These are phyloP conservation scores for Phytophthora pisi DNA, from an alignment of 352 stramenopile species.

Conservation along the genomic window DNA sequence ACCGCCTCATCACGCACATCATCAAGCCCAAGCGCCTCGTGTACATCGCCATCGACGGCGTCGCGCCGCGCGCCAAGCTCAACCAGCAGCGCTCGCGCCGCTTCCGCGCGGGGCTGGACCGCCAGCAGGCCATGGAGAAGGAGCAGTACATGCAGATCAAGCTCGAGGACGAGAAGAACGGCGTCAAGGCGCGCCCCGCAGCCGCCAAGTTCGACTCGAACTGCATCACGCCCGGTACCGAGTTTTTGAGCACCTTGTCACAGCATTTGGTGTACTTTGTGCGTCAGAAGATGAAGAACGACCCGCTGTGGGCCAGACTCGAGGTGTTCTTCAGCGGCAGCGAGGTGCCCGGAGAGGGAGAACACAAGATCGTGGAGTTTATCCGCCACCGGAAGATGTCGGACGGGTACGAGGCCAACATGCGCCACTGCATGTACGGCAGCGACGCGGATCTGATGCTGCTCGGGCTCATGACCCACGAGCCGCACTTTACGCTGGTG, in stretches of 20 bases:
- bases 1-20: slow-evolving; percentile 96
- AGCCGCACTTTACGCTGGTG: slow-evolving; percentile 98
- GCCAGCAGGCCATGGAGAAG: slow-evolving; percentile 73
- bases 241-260: slow-evolving; percentile 98
- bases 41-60: slow-evolving; percentile 99
- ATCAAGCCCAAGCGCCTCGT: slow-evolving; percentile 97
- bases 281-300: slow-evolving; percentile 95
- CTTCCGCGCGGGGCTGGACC: slow-evolving; percentile 90
- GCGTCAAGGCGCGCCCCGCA: slow-evolving; percentile 25
- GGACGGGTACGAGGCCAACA: slow-evolving; percentile 93
- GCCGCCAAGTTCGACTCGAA: slow-evolving; percentile 97
- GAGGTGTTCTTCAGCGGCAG: slow-evolving; percentile 97
- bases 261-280: slow-evolving; percentile 93
- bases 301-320: slow-evolving; percentile 95
- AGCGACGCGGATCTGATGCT: slow-evolving; percentile 99
- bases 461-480: slow-evolving; percentile 97
- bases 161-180: slow-evolving; percentile 81
- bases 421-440: slow-evolving; percentile 98
- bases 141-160: slow-evolving; percentile 72
- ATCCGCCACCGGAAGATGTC: slow-evolving; percentile 94
- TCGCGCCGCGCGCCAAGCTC: slow-evolving; percentile 98
- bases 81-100: slow-evolving; percentile 99
- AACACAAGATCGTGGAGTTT: slow-evolving; percentile 99
- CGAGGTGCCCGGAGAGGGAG: slow-evolving; percentile 98
- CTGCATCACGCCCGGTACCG: slow-evolving; percentile 99